Base-by-base conservation (phyloP, 352 stramenopile species). In the Globisporangium paddicum region DNA sequence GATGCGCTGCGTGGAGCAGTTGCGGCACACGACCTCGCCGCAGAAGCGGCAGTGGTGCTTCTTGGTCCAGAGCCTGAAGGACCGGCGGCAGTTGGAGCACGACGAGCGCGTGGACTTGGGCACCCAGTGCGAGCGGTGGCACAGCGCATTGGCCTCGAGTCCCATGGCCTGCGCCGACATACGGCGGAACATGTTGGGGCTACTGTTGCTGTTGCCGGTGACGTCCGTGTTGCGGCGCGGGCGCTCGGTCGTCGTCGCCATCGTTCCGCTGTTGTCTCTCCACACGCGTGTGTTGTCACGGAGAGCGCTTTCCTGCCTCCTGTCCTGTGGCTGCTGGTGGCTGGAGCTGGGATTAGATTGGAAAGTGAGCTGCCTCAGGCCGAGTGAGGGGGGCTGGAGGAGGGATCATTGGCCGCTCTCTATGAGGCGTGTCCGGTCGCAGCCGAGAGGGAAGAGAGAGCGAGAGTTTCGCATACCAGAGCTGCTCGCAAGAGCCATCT, bases 11-110 rank as follows among this genome's bases (percentile, higher is more conserved):
- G 65, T 81, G 32, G 84, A 93, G 69, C 84, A 93, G 40, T 68
- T 52, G 25, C 78, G 69, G 60, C 84, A 93, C 26, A 91, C 84
- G 44, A 93, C 71, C 54, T 91, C 82, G 23, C 84, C 84, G 48
- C 84, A 93, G 14, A 90, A 71, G 1, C 84, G 79, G 59, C 84
- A 93, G 60, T 93, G 76, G 63, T 91, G 84, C 47, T 91, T 93
- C 48, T 68, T 72, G 11, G 62, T 75, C 60, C 75, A 87, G 13
- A 91, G 64, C n/a, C 71, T 63, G 62, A 93, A 89, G 45, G 57
- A 64, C 50, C 68, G 73, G 21, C 72, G 66, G 68, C 84, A 93
- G 62, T 86, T 87, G 48, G 78, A 79, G 64, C 84, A 93, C 30
- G 44, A 64, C 7, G 69, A 66, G 55, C 81, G 80, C 37, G 77